Base-by-base conservation (phyloP, 2,329 filamentous ascomycete genomes). In the Nigrospora sphaerica region DNA sequence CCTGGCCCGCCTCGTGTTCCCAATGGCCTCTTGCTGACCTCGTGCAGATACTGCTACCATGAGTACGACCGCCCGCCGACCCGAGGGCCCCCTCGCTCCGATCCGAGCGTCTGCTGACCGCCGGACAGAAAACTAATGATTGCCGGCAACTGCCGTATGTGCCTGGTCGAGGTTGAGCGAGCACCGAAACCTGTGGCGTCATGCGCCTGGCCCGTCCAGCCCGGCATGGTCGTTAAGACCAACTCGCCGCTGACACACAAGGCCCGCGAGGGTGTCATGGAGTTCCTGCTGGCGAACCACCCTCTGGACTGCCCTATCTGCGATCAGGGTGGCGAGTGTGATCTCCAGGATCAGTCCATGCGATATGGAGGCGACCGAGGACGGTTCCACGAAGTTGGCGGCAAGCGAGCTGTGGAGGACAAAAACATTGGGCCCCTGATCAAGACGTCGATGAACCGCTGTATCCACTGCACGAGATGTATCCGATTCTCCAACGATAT, bases 371-470 rank as follows among this genome's bases (percentile, higher is more conserved):
- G 86, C 54, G 93, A 98, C 71, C 82, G 93, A 65, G 93, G 93
- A 52, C 86, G 93, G 60, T 98, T 98, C 74, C 93, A 98, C 73
- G 93, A 98, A 71, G 72, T 95, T 62, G 84, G 81, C 46, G 93
- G 93, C 71, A 98, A 98, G 80, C 88, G 93, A 75, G 93, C 90
- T 23, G 91, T 96, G 35, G 93, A 98, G 74, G 93, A 98, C 71
- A 98, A 98, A 80, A 97, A 98, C 70, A 96, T 98, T 62, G 93
- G 93, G 33, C 93, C 93, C 45, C 71, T 98, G 57, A 88, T 98
- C 73, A 98, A 98, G 81, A 98, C 93, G 4, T 98, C 93, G 42
- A 98, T 98, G 93, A 98, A 98, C 78, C 82, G 93, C 66, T 98
- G 93, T 71, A 98, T 98, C 62, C 93, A 98, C 76, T 98, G 93